Evolutionary conservation across 148 eudicot genomes (phyloP).

Genomic region (Linanthus parryae): DNA sequence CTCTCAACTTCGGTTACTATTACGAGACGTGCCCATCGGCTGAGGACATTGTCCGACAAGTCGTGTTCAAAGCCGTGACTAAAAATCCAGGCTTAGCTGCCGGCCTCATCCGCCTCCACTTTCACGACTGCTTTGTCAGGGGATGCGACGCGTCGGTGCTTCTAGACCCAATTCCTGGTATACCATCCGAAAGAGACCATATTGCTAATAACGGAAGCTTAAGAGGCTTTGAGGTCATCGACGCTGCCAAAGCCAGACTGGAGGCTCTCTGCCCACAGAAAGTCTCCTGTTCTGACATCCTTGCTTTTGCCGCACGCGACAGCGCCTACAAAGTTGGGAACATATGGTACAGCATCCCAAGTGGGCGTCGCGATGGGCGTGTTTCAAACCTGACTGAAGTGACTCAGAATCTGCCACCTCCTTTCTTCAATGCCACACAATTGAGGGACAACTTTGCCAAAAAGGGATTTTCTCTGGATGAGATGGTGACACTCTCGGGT

Average conservation of each 20-base stretch:
- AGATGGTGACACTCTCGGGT: too few relatives aligned
- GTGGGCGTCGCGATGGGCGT: too few relatives aligned
- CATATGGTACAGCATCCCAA: conserved; percentile 11
- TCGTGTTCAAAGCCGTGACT: conserved; percentile 17
- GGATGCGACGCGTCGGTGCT: conserved; percentile 41
- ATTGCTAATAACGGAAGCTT: conserved; percentile 19
- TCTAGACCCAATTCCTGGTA: conserved; percentile 17
- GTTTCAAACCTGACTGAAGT: conserved; percentile 24
- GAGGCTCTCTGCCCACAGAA: conserved; percentile 26
- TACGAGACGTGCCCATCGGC: conserved; percentile 9
- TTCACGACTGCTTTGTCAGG: conserved; percentile 6
- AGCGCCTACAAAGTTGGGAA: conserved; percentile 19
- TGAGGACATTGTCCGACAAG: conserved; percentile 10
- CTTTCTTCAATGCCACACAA: too few relatives aligned
- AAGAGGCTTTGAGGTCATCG: too few relatives aligned
- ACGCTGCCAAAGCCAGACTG: conserved; percentile 25
- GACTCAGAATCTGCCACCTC: conserved; percentile 23
- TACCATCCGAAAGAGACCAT: conserved; percentile 17
- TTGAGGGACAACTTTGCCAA: too few relatives aligned
- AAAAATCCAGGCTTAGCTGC: conserved; percentile 25
- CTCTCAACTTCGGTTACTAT: conserved; percentile 9
- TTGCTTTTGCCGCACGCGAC: conserved; percentile 52
- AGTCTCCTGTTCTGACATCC: conserved; percentile 36
- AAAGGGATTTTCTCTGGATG: too few relatives aligned
- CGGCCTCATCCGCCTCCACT: conserved; percentile 22